These are phyloP conservation scores for Dipteronia sinensis DNA, from an alignment of 345 rosid genomes.

Conservation along the genomic window DNA sequence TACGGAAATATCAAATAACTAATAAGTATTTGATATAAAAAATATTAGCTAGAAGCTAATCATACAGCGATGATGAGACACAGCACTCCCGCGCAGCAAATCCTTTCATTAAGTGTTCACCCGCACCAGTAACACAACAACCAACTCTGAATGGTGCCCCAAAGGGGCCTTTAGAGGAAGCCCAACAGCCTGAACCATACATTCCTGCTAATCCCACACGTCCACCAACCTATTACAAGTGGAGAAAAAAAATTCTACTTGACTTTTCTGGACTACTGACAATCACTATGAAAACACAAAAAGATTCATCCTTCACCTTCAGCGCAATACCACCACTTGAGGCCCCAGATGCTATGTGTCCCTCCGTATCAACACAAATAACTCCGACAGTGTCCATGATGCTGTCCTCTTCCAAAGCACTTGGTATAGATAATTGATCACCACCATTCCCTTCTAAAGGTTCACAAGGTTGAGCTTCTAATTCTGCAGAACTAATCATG, in stretches of 20 bases:
- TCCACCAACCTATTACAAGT: slow-evolving; percentile 67
- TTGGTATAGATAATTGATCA: slow-evolving; percentile 21
- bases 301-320: slow-evolving; percentile 53
- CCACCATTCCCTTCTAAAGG: slow-evolving; percentile 11
- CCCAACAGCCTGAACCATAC: slow-evolving; percentile 99
- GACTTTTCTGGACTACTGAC: neutral
- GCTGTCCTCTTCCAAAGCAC: slow-evolving; percentile 46
- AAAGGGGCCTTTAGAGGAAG: slow-evolving; percentile 70
- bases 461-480: slow-evolving; percentile 24
- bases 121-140: slow-evolving; percentile 88
- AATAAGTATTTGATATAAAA: neutral
- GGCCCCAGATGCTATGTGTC: slow-evolving; percentile 80
- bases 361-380: slow-evolving; percentile 83
- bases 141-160: slow-evolving; percentile 75
- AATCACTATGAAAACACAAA: neutral
- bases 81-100: slow-evolving; percentile 93
- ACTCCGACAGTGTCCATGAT: slow-evolving; percentile 94
- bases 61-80: slow-evolving; percentile 71
- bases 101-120: slow-evolving; percentile 91
- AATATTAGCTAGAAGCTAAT: slow-evolving; percentile 6
- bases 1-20: neutral
- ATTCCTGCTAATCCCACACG: slow-evolving; percentile 94
- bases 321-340: slow-evolving; percentile 97
- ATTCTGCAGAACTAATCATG: slow-evolving; percentile 26
- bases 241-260: neutral